These are phyloP conservation scores for Saprolegnia parasitica DNA, from an alignment of 352 stramenopile species.

Conservation along the genomic window DNA sequence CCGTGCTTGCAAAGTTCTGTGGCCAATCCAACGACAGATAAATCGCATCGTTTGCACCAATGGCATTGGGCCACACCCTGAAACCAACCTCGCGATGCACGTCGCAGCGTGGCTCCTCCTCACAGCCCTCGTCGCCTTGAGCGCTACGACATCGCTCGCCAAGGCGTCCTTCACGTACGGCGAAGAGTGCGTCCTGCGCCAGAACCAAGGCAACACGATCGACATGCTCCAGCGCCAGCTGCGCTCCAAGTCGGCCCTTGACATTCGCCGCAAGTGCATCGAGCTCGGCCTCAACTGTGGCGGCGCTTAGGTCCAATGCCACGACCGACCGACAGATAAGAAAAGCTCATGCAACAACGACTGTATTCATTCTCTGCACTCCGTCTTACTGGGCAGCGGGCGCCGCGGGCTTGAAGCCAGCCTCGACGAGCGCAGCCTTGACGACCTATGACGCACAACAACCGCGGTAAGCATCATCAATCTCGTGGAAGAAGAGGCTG, in stretches of 20 bases:
- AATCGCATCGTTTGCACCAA: no score
- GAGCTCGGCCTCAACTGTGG: slow-evolving; percentile 22
- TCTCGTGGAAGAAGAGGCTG: background rate
- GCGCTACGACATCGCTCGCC: background rate
- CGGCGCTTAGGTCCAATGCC: background rate
- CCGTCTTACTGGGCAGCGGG: background rate
- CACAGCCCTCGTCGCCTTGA: background rate
- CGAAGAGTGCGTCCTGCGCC: slow-evolving; percentile 26
- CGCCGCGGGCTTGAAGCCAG: background rate
- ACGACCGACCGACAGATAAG: no score
- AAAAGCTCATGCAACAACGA: background rate
- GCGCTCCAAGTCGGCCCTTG: background rate
- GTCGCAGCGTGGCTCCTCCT: background rate
- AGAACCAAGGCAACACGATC: slow-evolving; percentile 20
- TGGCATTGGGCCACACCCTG: background rate
- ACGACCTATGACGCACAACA: background rate
- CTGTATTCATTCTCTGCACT: background rate
- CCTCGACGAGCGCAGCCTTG: slow-evolving; percentile 1
- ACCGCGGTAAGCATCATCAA: background rate
- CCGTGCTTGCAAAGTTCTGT: background rate
- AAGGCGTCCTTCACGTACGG: slow-evolving; percentile 18
- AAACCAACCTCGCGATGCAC: background rate
- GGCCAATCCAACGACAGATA: no score
- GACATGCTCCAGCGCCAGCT: slow-evolving; percentile 20
- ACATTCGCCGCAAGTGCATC: slow-evolving; percentile 26